Conservation (phyloP, 129 eudicot species). For the Ambrosia artemisiifolia region DNA sequence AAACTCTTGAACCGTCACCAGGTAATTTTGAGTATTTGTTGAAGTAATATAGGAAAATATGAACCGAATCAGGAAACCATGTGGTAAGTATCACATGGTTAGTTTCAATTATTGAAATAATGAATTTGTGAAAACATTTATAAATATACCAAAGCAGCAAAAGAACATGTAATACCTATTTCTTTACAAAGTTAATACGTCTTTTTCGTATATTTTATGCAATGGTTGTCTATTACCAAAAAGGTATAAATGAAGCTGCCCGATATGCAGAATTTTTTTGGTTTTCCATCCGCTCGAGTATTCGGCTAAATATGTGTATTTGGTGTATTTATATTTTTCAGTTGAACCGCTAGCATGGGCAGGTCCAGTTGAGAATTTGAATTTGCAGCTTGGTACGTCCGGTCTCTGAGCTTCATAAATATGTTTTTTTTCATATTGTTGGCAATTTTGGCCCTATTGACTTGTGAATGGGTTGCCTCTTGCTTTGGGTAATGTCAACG, state of each 20-base stretch:
- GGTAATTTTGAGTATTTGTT: slow-evolving; percentile 25
- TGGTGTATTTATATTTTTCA: slow-evolving; percentile 16
- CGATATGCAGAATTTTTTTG: not conserved
- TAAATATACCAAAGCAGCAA: not conserved
- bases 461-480: not conserved
- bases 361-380: slow-evolving; percentile 39
- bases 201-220: not conserved
- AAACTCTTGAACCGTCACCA: slow-evolving; percentile 33
- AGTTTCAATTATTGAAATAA: slow-evolving; percentile 9
- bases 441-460: not conserved
- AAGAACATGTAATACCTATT: not conserved
- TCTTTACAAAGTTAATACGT: not conserved
- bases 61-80: not conserved
- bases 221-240: not conserved
- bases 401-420: slow-evolving; percentile 3
- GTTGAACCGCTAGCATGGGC: slow-evolving; percentile 54
- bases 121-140: not conserved
- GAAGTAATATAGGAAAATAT: not conserved
- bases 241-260: not conserved
- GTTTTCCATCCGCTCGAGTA: not conserved
- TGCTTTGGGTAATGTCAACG: not conserved
- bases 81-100: not conserved
- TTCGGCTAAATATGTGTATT: not conserved
- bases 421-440: not conserved
- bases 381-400: slow-evolving; percentile 44